A percentile compares a stretch with the other conserved stretches of the same genome.
Conservation (phyloP, 2,329 filamentous ascomycete species). For the Stemphylium vesicarium region DNA sequence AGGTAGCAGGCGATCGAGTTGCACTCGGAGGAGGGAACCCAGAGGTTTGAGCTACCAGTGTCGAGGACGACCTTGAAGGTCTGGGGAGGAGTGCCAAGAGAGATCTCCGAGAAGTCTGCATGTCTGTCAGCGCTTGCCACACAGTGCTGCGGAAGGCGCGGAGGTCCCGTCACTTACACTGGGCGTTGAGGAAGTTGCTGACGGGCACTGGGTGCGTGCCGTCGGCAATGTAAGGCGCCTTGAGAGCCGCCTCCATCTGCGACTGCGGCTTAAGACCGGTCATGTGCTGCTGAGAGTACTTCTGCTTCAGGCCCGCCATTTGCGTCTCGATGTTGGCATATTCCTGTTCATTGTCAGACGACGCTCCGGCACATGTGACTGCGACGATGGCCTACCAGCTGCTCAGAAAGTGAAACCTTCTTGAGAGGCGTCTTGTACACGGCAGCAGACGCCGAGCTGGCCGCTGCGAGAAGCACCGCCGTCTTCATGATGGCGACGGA, state of each 20-base stretch:
- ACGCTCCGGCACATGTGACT: constrained; percentile 7
- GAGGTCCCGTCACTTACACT: constrained; percentile 71
- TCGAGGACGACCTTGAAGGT: constrained; percentile 98
- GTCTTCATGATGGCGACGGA: constrained; percentile 73
- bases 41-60: constrained; percentile 98
- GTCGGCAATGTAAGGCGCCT: constrained; percentile 70
- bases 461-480: constrained; percentile 77
- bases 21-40: constrained; percentile 92
- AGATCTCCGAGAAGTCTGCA: constrained; percentile 94
- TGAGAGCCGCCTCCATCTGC: constrained; percentile 80
- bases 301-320: constrained; percentile 84
- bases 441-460: constrained; percentile 80
- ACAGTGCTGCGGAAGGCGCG: not conserved
- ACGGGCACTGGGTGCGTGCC: constrained; percentile 82
- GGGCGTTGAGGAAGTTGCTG: constrained; percentile 97
- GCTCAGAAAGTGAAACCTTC: constrained; percentile 91
- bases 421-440: constrained; percentile 97
- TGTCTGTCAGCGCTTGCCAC: constrained; percentile 24
- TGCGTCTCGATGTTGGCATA: constrained; percentile 81
- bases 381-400: constrained; percentile 72
- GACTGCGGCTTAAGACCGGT: constrained; percentile 74
- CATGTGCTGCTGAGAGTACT: constrained; percentile 71
- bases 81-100: constrained; percentile 89
- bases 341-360: constrained; percentile 59
- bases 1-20: constrained; percentile 97